Evolutionary conservation across 495 filamentous ascomycete species (phyloP).

Genomic region (Pyrenula massariospora): DNA sequence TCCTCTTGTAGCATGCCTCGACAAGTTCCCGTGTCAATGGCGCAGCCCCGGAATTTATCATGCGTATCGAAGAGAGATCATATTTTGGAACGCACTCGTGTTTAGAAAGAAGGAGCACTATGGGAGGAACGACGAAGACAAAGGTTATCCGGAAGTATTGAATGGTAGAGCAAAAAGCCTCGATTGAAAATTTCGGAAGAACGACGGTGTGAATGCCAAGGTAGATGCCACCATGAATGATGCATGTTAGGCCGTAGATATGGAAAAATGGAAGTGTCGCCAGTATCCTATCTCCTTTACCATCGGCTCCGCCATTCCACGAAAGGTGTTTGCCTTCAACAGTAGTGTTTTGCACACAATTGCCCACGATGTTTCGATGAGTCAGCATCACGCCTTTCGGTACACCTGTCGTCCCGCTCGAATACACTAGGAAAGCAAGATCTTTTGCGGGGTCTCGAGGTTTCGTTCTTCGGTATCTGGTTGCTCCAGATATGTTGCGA

Average conservation of each 20-base stretch:
- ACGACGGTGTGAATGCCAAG: conserved; percentile 59
- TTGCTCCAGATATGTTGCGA: conserved; percentile 40
- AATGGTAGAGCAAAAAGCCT: conserved; percentile 62
- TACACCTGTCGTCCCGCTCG: conserved; percentile 79
- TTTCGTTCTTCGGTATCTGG: conserved; percentile 33
- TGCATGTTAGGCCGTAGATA: conserved; percentile 59
- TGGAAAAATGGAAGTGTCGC: conserved; percentile 73
- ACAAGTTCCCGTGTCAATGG: conserved; percentile 77
- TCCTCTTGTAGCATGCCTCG: conserved; percentile 60
- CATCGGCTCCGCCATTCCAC: conserved; percentile 31
- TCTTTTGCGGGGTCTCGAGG: conserved; percentile 29
- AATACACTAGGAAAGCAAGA: conserved; percentile 65
- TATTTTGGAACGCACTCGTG: conserved; percentile 67
- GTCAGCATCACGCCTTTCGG: conserved; percentile 91
- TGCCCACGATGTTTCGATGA: conserved; percentile 72
- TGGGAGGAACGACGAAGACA: conserved; percentile 73
- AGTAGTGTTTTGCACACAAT: conserved; percentile 43
- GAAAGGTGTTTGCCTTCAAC: conserved; percentile 49
- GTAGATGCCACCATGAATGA: conserved; percentile 53
- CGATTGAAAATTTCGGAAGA: conserved; percentile 77
- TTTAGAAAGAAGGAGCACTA: conserved; percentile 72
- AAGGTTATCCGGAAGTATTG: conserved; percentile 68
- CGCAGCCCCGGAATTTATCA: conserved; percentile 84
- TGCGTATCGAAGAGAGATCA: conserved; percentile 65
- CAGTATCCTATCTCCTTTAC: conserved; percentile 38